Conservation (phyloP, 2,329 filamentous ascomycete genomes). For the Passalora sequoiae region DNA sequence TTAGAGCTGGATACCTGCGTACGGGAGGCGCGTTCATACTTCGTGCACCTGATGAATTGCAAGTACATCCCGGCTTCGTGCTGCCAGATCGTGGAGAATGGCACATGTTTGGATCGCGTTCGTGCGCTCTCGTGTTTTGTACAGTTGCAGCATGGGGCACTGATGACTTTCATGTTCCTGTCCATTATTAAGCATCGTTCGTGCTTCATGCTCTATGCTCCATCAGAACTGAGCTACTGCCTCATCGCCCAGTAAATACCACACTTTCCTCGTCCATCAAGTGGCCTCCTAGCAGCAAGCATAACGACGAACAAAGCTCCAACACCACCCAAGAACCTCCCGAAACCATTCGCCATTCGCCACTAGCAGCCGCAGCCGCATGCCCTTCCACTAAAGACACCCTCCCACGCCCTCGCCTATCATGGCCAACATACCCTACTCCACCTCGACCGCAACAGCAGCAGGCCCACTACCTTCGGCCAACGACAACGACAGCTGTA, state of each 20-base stretch:
- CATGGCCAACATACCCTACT: constrained; percentile 9
- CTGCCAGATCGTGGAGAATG: too few species aligned
- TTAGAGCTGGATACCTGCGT: too few species aligned
- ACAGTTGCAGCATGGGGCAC: background rate
- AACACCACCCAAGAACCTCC: background rate
- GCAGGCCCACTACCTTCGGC: background rate
- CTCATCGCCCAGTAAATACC: too few species aligned
- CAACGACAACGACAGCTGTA: background rate
- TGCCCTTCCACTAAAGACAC: background rate
- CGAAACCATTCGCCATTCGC: too few species aligned
- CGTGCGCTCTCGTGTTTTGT: background rate
- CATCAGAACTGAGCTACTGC: too few species aligned
- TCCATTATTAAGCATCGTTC: too few species aligned
- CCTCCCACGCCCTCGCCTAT: background rate
- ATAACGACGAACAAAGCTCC: background rate
- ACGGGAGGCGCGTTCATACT: too few species aligned
- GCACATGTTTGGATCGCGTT: background rate
- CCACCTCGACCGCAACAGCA: constrained; percentile 5
- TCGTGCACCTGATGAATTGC: too few species aligned
- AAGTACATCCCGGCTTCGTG: too few species aligned
- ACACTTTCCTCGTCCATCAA: too few species aligned
- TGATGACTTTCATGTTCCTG: too few species aligned
- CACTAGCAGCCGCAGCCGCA: background rate
- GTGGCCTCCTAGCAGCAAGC: background rate
- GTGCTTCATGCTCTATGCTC: too few species aligned